Percentiles rank a stretch among this genome's conserved stretches.
These are phyloP conservation scores for Tolypocladium endophyticum DNA, from an alignment of 2,329 filamentous ascomycete species.

Conservation along the genomic window DNA sequence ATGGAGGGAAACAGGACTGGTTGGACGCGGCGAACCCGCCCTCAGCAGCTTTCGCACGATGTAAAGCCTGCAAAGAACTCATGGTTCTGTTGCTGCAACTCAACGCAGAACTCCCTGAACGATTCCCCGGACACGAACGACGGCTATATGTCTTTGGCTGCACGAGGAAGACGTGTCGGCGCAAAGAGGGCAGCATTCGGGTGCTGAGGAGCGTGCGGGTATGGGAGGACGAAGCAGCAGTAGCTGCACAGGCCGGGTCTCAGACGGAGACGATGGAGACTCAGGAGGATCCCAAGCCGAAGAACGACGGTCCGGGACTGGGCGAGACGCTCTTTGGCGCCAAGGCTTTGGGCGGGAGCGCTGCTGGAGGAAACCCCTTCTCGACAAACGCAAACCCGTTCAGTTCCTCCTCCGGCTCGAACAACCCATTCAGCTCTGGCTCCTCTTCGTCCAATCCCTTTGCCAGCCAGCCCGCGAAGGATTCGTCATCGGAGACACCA, in stretches of 20 bases:
- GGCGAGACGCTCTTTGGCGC: constrained; percentile 64
- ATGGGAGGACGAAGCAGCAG: constrained; percentile 28
- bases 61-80: constrained; percentile 74
- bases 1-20: constrained; percentile 57
- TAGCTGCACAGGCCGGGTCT: constrained; percentile 11
- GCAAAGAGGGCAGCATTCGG: constrained; percentile 73
- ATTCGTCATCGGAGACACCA: constrained; percentile 14
- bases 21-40: constrained; percentile 61
- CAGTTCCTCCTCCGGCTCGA: constrained; percentile 14
- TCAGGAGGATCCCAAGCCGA: constrained; percentile 19
- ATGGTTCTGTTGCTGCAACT: constrained; percentile 84
- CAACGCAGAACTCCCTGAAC: constrained; percentile 78
- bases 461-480: constrained; percentile 20
- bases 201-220: constrained; percentile 59
- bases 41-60: constrained; percentile 68
- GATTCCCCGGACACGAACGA: constrained; percentile 78
- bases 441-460: constrained; percentile 17
- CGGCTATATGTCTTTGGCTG: constrained; percentile 83
- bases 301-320: constrained; percentile 32
- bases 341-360: constrained; percentile 31
- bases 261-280: constrained; percentile 20
- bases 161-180: constrained; percentile 63
- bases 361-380: constrained; percentile 47
- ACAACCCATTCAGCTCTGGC: constrained; percentile 20
- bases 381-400: constrained; percentile 41